Conservation (phyloP, 768 basidiomycete genomes). For the Kwoniella europaea region DNA sequence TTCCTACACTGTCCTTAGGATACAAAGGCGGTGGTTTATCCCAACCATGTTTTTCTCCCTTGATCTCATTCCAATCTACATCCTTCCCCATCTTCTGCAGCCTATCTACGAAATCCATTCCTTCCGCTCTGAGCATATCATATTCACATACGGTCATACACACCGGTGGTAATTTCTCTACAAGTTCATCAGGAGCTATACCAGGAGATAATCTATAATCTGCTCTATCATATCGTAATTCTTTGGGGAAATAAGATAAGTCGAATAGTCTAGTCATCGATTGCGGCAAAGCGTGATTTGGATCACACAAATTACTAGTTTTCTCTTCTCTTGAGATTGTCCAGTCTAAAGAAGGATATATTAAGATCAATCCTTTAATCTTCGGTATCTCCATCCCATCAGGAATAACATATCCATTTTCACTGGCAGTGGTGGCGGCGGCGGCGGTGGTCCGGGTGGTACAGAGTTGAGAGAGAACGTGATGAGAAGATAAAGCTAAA, state of each 20-base stretch:
- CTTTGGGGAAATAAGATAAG: conserved; percentile 32
- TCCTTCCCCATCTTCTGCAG: conserved; percentile 30
- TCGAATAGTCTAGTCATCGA: conserved; percentile 40
- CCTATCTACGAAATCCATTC: conserved; percentile 27
- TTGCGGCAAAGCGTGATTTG: conserved; percentile 25
- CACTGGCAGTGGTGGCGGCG: neutral
- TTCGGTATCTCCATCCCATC: neutral
- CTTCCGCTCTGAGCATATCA: conserved; percentile 44
- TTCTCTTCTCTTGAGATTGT: conserved; percentile 31
- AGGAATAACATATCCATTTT: conserved; percentile 16
- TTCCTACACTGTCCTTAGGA: conserved; percentile 24
- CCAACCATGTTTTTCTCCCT: conserved; percentile 45
- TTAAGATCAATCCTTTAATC: conserved; percentile 29
- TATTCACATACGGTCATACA: conserved; percentile 35
- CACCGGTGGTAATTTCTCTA: conserved; percentile 35
- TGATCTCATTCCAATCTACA: conserved; percentile 24
- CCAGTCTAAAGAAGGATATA: conserved; percentile 42
- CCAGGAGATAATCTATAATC: conserved; percentile 37
- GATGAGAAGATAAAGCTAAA: conserved; percentile 28
- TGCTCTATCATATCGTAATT: neutral
- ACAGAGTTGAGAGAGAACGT: too few relatives aligned
- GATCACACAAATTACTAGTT: conserved; percentile 10
- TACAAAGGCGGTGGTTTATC: conserved; percentile 32
- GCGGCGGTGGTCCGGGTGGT: too few relatives aligned
- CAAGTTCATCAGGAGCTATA: conserved; percentile 28